phyloP scores from a whole-genome alignment of 108 stramenopile species.

The Licmophora abbreviata region DNA sequence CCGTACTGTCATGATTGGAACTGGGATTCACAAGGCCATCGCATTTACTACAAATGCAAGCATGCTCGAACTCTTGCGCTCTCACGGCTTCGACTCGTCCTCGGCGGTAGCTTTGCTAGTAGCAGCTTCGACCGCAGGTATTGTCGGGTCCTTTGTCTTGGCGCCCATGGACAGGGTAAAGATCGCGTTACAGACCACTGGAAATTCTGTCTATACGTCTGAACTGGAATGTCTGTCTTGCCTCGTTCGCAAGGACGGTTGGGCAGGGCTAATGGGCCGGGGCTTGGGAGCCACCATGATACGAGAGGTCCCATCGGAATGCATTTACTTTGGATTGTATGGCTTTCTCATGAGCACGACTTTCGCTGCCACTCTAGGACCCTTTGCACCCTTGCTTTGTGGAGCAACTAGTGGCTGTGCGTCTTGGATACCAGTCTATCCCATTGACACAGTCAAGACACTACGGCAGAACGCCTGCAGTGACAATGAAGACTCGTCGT shows the following conservation, averaged over 20 bases:
- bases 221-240: conserved; percentile 36
- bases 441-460: conserved; percentile 64
- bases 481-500: conserved; percentile 10
- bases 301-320: conserved; percentile 45
- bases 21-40: conserved; percentile 57
- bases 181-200: conserved; percentile 38
- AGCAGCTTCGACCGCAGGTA: conserved; percentile 45
- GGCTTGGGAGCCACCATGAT: conserved; percentile 38
- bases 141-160: conserved; percentile 42
- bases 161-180: conserved; percentile 53
- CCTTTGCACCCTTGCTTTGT: conserved; percentile 34
- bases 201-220: conserved; percentile 12
- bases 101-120: conserved; percentile 15
- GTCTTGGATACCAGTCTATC: conserved; percentile 58
- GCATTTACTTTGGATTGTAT: conserved; percentile 46
- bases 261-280: conserved; percentile 27
- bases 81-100: neutral
- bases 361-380: conserved; percentile 8
- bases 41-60: conserved; percentile 49
- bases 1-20: conserved; percentile 41
- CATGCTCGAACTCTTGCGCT: conserved; percentile 1
- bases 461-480: conserved; percentile 25
- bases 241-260: conserved; percentile 28
- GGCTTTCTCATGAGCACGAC: conserved; percentile 19
- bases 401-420: conserved; percentile 45